These are phyloP conservation scores for Astrephomene gubernaculifera DNA, from an alignment of 139 green algal species.

Conservation along the genomic window DNA sequence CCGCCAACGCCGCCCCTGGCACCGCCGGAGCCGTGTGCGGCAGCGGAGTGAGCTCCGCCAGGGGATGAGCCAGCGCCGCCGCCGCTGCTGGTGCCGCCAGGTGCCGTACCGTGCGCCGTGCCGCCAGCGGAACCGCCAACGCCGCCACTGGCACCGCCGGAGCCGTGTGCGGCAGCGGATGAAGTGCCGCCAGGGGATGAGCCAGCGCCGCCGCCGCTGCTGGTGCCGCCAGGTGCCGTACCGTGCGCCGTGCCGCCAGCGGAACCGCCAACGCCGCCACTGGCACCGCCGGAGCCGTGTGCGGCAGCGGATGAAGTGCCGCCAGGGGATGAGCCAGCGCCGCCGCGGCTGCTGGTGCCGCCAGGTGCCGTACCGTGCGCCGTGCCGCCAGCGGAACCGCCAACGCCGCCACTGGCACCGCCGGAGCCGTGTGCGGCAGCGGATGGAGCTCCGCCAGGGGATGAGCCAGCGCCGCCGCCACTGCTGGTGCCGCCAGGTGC, in stretches of 20 bases:
- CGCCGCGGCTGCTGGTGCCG: background rate
- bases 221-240: too few relatives aligned
- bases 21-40: background rate
- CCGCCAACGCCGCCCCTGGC: background rate
- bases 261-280: background rate
- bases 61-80: background rate
- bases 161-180: background rate
- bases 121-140: too few relatives aligned
- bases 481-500: background rate
- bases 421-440: too few relatives aligned
- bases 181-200: too few relatives aligned
- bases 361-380: background rate
- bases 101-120: too few relatives aligned
- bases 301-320: background rate
- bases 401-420: background rate
- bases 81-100: too few relatives aligned
- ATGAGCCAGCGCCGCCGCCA: background rate
- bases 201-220: too few relatives aligned
- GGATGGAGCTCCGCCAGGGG: background rate
- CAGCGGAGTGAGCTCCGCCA: background rate
- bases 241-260: too few relatives aligned
- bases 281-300: too few relatives aligned
- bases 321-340: background rate
- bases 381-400: background rate
- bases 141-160: background rate